phyloP scores from a whole-genome alignment of 495 filamentous ascomycete genomes.

The Parathielavia hyrcaniae region DNA sequence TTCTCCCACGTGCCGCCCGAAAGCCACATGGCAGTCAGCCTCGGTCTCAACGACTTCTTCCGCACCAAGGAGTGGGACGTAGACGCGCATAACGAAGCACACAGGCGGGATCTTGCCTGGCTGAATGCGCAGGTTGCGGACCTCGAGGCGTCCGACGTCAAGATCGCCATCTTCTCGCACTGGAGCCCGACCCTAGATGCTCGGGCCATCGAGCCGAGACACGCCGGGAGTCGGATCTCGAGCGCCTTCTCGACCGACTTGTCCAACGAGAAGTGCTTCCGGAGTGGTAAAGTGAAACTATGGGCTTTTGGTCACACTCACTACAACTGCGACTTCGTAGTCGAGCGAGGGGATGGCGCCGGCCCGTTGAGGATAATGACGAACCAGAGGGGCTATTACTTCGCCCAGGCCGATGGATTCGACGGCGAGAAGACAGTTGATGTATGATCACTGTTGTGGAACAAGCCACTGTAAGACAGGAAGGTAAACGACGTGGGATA shows the following conservation, averaged over 20 bases:
- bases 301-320: constrained; percentile 57
- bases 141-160: constrained; percentile 26
- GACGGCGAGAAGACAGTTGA: constrained; percentile 10
- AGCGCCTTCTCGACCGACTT: constrained; percentile 47
- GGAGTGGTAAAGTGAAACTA: constrained; percentile 37
- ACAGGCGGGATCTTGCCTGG: constrained; percentile 44
- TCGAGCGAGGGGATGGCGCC: constrained; percentile 6
- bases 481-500: too few relatives aligned
- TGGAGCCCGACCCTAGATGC: constrained; percentile 42
- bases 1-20: constrained; percentile 35
- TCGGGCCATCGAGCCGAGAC: constrained; percentile 37
- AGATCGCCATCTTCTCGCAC: constrained; percentile 49
- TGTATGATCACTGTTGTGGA: constrained; percentile 5
- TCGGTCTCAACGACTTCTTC: constrained; percentile 47
- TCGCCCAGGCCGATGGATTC: constrained; percentile 13
- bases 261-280: constrained; percentile 41
- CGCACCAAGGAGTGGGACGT: constrained; percentile 44
- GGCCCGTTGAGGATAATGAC: constrained; percentile 32
- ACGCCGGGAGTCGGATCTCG: constrained; percentile 37
- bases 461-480: too few relatives aligned
- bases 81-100: constrained; percentile 38
- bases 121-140: constrained; percentile 46
- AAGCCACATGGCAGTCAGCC: constrained; percentile 30
- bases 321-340: constrained; percentile 44
- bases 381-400: constrained; percentile 35